Percentiles rank a stretch among this genome's conserved stretches.
These are phyloP conservation scores for Globisporangium spinosum DNA, from an alignment of 352 stramenopile genomes.

Conservation along the genomic window DNA sequence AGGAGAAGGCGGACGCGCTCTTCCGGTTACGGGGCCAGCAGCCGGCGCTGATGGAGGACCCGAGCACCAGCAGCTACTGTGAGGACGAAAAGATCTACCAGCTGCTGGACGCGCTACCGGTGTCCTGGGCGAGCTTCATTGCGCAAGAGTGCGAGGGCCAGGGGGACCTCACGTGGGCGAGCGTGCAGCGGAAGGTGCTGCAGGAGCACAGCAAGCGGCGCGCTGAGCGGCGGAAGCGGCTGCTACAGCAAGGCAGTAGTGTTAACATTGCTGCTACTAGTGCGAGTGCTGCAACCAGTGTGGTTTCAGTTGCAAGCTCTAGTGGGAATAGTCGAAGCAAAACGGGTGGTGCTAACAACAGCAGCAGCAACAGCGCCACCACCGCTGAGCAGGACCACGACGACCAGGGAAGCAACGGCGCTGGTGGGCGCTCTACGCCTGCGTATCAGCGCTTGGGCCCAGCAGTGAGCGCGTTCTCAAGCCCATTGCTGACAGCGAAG, in stretches of 20 bases:
- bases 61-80: background rate
- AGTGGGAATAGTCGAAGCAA: background rate
- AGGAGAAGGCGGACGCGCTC: constrained; percentile 4
- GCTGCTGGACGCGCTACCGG: constrained; percentile 10
- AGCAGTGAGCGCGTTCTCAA: background rate
- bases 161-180: constrained; percentile 10
- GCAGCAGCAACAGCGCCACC: background rate
- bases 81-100: constrained; percentile 14
- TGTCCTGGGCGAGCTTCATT: constrained; percentile 8
- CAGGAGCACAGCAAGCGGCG: constrained; percentile 7
- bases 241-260: constrained; percentile 1
- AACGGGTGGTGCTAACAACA: background rate
- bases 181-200: constrained; percentile 10
- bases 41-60: background rate
- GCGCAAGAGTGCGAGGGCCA: background rate
- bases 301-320: background rate
- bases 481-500: constrained; percentile 1
- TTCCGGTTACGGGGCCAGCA: background rate
- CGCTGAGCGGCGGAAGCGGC: background rate
- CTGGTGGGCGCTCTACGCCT: background rate
- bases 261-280: background rate
- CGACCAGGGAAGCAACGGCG: background rate
- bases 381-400: background rate
- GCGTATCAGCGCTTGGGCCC: background rate
- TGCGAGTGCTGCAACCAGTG: background rate